Percentiles rank a stretch among this genome's conserved stretches.
These are phyloP conservation scores for Peronospora farinosa DNA, from an alignment of 352 stramenopile species.

Conservation along the genomic window DNA sequence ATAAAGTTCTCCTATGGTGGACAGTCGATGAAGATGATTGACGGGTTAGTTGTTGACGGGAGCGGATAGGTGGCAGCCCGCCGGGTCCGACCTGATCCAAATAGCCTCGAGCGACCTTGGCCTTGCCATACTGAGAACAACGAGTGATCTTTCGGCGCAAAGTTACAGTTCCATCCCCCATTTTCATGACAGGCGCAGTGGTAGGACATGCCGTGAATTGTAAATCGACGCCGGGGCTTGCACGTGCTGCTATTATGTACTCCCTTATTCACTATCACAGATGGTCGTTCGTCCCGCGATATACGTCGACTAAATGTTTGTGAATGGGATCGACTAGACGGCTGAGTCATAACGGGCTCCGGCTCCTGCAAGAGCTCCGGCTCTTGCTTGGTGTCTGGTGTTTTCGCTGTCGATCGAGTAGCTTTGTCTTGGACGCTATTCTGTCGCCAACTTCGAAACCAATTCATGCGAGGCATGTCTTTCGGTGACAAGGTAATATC, in stretches of 20 bases:
- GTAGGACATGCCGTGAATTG: slow-evolving; percentile 6
- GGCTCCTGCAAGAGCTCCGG: background rate
- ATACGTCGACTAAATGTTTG: background rate
- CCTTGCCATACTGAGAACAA: background rate
- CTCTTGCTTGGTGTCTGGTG: background rate
- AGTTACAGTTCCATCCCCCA: slow-evolving; percentile 6
- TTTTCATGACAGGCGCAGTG: slow-evolving; percentile 2
- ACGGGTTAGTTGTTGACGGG: background rate
- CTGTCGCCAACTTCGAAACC: slow-evolving; percentile 1
- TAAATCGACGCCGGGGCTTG: slow-evolving; percentile 9
- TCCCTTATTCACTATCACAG: background rate
- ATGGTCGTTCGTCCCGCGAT: background rate
- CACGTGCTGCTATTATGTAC: slow-evolving; percentile 4
- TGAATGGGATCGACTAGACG: slow-evolving; percentile 4
- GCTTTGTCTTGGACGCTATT: background rate
- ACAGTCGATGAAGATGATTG: slow-evolving; percentile 16
- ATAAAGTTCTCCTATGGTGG: slow-evolving; percentile 4
- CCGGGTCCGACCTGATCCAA: background rate
- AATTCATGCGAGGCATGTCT: slow-evolving; percentile 4
- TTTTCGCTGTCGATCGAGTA: background rate
- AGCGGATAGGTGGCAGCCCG: background rate
- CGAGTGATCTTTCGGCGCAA: background rate
- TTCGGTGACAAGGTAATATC: background rate
- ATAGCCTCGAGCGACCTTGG: background rate
- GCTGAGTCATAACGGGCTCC: background rate